phyloP scores from a whole-genome alignment of 495 filamentous ascomycete species.

The Penicillium argentinense region DNA sequence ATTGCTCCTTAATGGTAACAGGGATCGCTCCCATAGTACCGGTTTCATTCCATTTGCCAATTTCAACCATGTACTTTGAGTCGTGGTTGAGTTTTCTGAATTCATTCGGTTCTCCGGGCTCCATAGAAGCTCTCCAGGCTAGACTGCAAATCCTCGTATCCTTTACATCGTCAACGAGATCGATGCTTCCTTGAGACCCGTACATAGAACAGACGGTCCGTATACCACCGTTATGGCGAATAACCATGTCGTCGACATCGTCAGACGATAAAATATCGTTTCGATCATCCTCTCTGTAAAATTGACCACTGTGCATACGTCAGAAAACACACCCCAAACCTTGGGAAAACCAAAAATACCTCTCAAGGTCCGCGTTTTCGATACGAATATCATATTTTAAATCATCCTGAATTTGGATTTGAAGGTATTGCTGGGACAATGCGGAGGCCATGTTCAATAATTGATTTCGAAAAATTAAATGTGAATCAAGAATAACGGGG shows the following conservation, averaged over 20 bases:
- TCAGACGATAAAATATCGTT: conserved; percentile 4
- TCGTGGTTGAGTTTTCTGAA: conserved; percentile 3
- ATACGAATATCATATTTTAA: conserved; percentile 8
- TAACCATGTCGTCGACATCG: conserved; percentile 11
- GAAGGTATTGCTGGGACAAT: neutral
- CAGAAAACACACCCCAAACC: neutral
- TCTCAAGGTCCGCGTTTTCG: conserved; percentile 5
- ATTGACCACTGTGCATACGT: conserved; percentile 2
- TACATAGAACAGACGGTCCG: conserved; percentile 5
- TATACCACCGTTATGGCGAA: conserved; percentile 10
- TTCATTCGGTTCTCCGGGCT: conserved; percentile 2
- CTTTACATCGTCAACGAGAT: conserved; percentile 4
- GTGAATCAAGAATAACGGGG: too few species aligned
- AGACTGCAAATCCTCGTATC: conserved; percentile 5
- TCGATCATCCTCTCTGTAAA: conserved; percentile 5
- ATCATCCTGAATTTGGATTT: conserved; percentile 9
- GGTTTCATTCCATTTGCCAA: conserved; percentile 3
- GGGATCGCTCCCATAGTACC: conserved; percentile 6
- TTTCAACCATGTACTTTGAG: conserved; percentile 2
- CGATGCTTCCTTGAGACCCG: conserved; percentile 2
- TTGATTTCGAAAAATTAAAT: too few species aligned
- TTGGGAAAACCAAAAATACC: neutral
- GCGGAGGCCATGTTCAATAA: neutral
- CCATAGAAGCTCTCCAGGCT: conserved; percentile 6
- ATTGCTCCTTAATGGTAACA: conserved; percentile 12